phyloP scores from a whole-genome alignment of 257 asterid genomes.

The Cinchona pubescens region DNA sequence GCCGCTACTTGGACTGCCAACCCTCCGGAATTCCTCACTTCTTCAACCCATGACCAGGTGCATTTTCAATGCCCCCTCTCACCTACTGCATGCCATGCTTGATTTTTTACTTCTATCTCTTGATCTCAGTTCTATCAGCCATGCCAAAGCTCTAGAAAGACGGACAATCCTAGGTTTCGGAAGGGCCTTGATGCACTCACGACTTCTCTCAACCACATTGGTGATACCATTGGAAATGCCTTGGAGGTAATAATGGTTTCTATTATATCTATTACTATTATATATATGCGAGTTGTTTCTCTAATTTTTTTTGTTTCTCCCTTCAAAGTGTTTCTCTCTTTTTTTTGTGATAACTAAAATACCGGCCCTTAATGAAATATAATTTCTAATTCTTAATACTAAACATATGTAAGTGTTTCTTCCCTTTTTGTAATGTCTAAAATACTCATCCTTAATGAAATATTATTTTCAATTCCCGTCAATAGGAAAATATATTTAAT shows the following conservation, averaged over 20 bases:
- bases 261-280: background rate
- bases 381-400: no score
- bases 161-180: conserved; percentile 53
- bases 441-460: no score
- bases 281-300: no score
- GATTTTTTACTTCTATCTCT: background rate
- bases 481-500: no score
- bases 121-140: conserved; percentile 18
- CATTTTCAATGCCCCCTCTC: background rate
- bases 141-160: conserved; percentile 28
- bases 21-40: conserved; percentile 5
- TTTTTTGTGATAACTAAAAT: no score
- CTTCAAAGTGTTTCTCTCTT: no score
- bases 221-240: conserved; percentile 65
- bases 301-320: no score
- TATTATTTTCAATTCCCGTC: no score
- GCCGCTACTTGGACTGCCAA: background rate
- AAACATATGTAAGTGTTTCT: no score
- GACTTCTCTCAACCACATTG: conserved; percentile 58
- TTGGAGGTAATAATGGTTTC: conserved; percentile 43
- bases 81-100: background rate
- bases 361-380: no score
- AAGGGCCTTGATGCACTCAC: conserved; percentile 46
- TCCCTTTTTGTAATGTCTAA: no score
- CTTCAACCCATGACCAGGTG: conserved; percentile 30